Conservation (phyloP, 129 eudicot genomes). For the Saussurea involucrata region DNA sequence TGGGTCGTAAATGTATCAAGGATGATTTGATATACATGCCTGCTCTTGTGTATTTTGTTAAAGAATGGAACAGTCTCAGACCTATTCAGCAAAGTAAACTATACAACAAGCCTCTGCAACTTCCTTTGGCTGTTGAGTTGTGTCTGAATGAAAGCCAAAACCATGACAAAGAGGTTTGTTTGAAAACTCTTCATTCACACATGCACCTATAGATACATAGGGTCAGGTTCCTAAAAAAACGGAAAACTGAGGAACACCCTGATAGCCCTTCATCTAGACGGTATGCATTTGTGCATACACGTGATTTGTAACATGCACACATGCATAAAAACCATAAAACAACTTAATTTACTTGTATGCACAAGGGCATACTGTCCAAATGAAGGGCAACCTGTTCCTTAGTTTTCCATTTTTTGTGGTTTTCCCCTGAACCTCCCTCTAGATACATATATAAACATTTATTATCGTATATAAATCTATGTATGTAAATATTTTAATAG, state of each 20-base stretch:
- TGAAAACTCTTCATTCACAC: not conserved
- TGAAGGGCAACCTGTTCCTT: too few relatives aligned
- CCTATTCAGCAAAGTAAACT: slow-evolving; percentile 66
- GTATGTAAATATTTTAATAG: not conserved
- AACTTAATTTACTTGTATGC: too few relatives aligned
- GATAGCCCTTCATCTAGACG: too few relatives aligned
- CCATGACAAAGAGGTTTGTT: slow-evolving; percentile 70
- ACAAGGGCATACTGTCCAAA: too few relatives aligned
- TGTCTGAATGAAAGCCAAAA: slow-evolving; percentile 69
- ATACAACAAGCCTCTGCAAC: slow-evolving; percentile 76
- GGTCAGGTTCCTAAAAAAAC: too few relatives aligned
- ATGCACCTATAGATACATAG: not conserved
- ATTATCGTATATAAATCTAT: not conserved
- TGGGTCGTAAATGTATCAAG: slow-evolving; percentile 23
- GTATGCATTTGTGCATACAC: too few relatives aligned
- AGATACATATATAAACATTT: not conserved
- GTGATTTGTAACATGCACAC: too few relatives aligned
- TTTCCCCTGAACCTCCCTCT: too few relatives aligned
- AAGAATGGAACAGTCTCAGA: slow-evolving; percentile 78
- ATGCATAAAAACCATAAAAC: too few relatives aligned
- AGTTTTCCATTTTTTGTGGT: too few relatives aligned
- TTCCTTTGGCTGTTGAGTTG: slow-evolving; percentile 78
- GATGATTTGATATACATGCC: slow-evolving; percentile 40
- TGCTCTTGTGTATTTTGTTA: slow-evolving; percentile 56
- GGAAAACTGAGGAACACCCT: too few relatives aligned